phyloP scores from a whole-genome alignment of 2,329 filamentous ascomycete species.

The Verticillium alfalfae region DNA sequence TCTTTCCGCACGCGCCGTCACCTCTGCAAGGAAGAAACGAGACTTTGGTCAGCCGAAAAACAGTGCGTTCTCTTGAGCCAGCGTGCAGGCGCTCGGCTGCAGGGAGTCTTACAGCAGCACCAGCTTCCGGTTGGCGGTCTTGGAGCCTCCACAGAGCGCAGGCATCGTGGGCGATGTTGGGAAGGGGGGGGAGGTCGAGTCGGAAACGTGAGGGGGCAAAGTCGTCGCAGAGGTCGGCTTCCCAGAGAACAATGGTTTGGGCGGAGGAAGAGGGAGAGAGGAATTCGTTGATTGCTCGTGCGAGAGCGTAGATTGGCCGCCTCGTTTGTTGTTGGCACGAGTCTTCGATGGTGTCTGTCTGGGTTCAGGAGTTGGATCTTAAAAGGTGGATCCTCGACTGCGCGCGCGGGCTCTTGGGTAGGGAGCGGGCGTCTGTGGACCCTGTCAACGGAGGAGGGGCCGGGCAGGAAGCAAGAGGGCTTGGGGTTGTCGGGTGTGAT shows the following conservation, averaged over 20 bases:
- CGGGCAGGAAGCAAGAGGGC: background rate
- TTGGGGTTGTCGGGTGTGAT: background rate
- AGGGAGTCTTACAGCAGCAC: constrained; percentile 69
- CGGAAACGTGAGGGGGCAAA: too few relatives aligned
- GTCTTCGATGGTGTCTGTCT: background rate
- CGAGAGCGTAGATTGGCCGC: background rate
- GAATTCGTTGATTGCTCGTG: background rate
- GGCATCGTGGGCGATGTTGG: constrained; percentile 5
- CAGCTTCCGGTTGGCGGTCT: constrained; percentile 93
- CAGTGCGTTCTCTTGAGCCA: background rate
- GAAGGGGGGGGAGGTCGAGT: background rate
- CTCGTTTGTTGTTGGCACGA: background rate
- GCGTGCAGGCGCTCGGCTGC: background rate
- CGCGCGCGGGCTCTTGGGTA: background rate
- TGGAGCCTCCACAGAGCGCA: constrained; percentile 59
- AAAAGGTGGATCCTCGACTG: background rate
- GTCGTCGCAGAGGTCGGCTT: background rate
- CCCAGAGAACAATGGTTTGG: background rate
- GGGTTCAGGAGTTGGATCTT: background rate
- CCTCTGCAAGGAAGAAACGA: constrained; percentile 49
- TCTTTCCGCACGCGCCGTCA: constrained; percentile 96
- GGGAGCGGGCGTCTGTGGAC: background rate
- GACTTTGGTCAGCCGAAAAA: background rate
- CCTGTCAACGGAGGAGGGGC: background rate
- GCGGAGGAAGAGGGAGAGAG: background rate